A percentile compares a stretch with the other conserved stretches of the same genome.
These are phyloP conservation scores for Salmacisia buchloeana DNA, from an alignment of 1,284 basidiomycete species.

Conservation along the genomic window DNA sequence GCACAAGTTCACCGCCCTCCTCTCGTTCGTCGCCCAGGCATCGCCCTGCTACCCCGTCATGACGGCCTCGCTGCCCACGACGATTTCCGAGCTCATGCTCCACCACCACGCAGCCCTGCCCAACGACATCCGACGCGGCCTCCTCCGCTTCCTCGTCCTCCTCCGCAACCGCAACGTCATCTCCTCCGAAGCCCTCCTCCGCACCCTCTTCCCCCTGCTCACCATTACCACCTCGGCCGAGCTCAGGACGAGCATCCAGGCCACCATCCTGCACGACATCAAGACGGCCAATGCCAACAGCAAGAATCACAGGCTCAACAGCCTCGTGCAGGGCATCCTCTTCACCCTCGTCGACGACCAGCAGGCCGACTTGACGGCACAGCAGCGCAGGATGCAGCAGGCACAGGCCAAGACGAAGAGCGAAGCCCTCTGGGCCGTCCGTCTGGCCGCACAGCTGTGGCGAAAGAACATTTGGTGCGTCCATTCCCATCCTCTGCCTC, in stretches of 20 bases:
- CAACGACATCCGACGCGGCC: slow-evolving; percentile 37
- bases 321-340: slow-evolving; percentile 89
- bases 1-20: slow-evolving; percentile 36
- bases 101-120: slow-evolving; percentile 42
- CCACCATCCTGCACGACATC: slow-evolving; percentile 92
- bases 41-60: slow-evolving; percentile 40
- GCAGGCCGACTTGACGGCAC: slow-evolving; percentile 48
- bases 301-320: slow-evolving; percentile 93
- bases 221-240: slow-evolving; percentile 74
- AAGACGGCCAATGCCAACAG: slow-evolving; percentile 80
- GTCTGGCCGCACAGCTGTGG: slow-evolving; percentile 91
- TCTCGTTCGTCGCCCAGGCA: slow-evolving; percentile 58
- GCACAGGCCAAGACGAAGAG: slow-evolving; percentile 57
- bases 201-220: slow-evolving; percentile 85
- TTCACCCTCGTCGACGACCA: slow-evolving; percentile 88
- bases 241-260: slow-evolving; percentile 79
- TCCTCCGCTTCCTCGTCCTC: slow-evolving; percentile 58
- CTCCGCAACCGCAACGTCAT: slow-evolving; percentile 89
- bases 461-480: slow-evolving; percentile 80
- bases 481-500: too few relatives aligned
- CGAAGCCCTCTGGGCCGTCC: slow-evolving; percentile 96
- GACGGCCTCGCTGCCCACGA: slow-evolving; percentile 30
- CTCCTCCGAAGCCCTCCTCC: slow-evolving; percentile 82
- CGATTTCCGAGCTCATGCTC: slow-evolving; percentile 40
- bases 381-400: slow-evolving; percentile 51